Conservation (phyloP, 352 stramenopile genomes). For the Phytophthora lateralis region DNA sequence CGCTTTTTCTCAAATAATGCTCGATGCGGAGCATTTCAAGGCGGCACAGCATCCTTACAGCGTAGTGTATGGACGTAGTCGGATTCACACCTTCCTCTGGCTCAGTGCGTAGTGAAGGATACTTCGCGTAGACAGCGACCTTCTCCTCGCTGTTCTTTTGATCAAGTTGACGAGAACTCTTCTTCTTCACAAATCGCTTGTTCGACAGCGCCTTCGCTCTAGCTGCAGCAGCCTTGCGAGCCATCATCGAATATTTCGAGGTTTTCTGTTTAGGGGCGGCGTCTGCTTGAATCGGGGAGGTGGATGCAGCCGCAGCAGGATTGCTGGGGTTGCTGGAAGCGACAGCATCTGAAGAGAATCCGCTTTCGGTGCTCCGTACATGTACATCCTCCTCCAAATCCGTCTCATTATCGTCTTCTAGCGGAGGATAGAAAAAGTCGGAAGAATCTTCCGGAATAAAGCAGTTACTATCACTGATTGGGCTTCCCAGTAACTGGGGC, state of each 20-base stretch:
- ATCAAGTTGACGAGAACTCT: constrained; percentile 46
- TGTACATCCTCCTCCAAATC: constrained; percentile 50
- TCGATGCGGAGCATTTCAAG: constrained; percentile 79
- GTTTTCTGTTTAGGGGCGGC: constrained; percentile 26
- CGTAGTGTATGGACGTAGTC: constrained; percentile 58
- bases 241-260: constrained; percentile 68
- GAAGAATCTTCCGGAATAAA: constrained; percentile 58
- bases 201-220: constrained; percentile 53
- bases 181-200: constrained; percentile 51
- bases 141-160: constrained; percentile 51
- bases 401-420: constrained; percentile 49
- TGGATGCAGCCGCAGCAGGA: constrained; percentile 18
- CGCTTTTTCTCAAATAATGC: constrained; percentile 85
- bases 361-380: constrained; percentile 26
- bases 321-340: constrained; percentile 18
- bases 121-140: constrained; percentile 50
- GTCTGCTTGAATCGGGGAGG: constrained; percentile 20
- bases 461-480: constrained; percentile 33
- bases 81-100: constrained; percentile 59
- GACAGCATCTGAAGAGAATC: constrained; percentile 23
- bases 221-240: constrained; percentile 63
- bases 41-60: constrained; percentile 64
- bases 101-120: constrained; percentile 72
- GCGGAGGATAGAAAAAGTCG: constrained; percentile 56
- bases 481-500: constrained; percentile 39